Evolutionary conservation across 1,284 basidiomycete genomes (phyloP).

Genomic region (Heterobasidion occidentale): DNA sequence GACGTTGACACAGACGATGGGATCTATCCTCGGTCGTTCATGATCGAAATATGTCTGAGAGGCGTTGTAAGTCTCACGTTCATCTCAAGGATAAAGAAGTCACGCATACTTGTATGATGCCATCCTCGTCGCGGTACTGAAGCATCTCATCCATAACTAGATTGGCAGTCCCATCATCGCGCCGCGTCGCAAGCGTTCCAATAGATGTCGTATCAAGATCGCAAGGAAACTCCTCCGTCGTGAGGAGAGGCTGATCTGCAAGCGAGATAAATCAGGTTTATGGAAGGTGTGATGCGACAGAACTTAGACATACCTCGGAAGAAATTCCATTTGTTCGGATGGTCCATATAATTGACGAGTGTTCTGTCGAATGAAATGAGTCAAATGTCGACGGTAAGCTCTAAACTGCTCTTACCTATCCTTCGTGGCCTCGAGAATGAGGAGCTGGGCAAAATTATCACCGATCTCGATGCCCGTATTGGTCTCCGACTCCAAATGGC

Average conservation of each 20-base stretch:
- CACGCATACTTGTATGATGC: slow-evolving; percentile 35
- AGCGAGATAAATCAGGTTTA: neutral
- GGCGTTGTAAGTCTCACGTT: neutral
- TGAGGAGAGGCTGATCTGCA: slow-evolving; percentile 31
- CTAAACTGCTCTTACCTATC: slow-evolving; percentile 25
- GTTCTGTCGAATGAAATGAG: slow-evolving; percentile 15
- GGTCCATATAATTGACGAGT: slow-evolving; percentile 33
- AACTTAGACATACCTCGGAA: slow-evolving; percentile 30
- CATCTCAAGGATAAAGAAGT: too few relatives aligned
- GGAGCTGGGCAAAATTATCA: slow-evolving; percentile 50
- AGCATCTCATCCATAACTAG: slow-evolving; percentile 50
- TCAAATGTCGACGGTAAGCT: too few relatives aligned
- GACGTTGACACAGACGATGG: slow-evolving; percentile 45
- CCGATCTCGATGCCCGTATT: slow-evolving; percentile 30
- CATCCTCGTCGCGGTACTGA: slow-evolving; percentile 37
- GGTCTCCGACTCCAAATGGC: slow-evolving; percentile 36
- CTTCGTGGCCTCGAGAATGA: slow-evolving; percentile 48
- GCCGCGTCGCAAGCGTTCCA: slow-evolving; percentile 32
- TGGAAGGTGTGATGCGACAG: neutral
- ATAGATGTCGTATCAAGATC: slow-evolving; percentile 49
- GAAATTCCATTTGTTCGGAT: slow-evolving; percentile 45
- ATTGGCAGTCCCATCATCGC: slow-evolving; percentile 24
- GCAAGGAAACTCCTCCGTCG: slow-evolving; percentile 35
- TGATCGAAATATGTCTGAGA: slow-evolving; percentile 47
- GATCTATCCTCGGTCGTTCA: slow-evolving; percentile 41